Conservation (phyloP, 2,329 filamentous ascomycete species). For the Bipolaris bicolor region DNA sequence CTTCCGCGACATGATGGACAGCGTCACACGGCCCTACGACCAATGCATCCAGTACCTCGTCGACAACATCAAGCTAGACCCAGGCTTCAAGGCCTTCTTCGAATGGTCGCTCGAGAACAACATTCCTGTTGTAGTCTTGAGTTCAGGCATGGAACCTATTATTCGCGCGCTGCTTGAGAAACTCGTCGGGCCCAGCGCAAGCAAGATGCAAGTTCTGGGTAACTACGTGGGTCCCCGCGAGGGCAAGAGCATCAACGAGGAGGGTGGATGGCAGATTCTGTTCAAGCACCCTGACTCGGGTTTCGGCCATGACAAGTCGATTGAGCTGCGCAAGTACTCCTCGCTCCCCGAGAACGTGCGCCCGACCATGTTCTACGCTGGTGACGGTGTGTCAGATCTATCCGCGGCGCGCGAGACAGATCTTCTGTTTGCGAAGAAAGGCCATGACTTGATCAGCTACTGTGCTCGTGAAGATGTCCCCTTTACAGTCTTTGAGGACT, state of each 20-base stretch:
- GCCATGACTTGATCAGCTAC: slow-evolving; percentile 84
- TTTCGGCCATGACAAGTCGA: slow-evolving; percentile 96
- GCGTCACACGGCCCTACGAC: slow-evolving; percentile 77
- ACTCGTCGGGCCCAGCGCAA: slow-evolving; percentile 77
- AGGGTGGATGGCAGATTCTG: slow-evolving; percentile 83
- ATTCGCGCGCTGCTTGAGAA: slow-evolving; percentile 83
- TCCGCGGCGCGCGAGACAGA: slow-evolving; percentile 89
- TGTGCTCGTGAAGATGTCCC: slow-evolving; percentile 84
- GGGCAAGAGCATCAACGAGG: slow-evolving; percentile 79
- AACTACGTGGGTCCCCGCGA: slow-evolving; percentile 75
- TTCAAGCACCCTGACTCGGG: slow-evolving; percentile 83
- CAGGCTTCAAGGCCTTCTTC: slow-evolving; percentile 86
- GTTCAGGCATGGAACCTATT: slow-evolving; percentile 89
- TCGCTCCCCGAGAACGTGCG: slow-evolving; percentile 70
- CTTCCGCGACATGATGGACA: slow-evolving; percentile 92
- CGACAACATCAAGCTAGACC: slow-evolving; percentile 86
- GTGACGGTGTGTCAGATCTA: slow-evolving; percentile 49
- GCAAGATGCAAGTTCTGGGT: slow-evolving; percentile 86
- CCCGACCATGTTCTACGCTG: slow-evolving; percentile 90
- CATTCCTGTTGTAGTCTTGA: slow-evolving; percentile 89
- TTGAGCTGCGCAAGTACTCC: slow-evolving; percentile 87
- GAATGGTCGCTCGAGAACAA: slow-evolving; percentile 80
- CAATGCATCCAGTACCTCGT: slow-evolving; percentile 80
- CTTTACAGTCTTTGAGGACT: slow-evolving; percentile 86
- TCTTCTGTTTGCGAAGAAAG: slow-evolving; percentile 90